A percentile compares a stretch with the other conserved stretches of the same genome.
These are phyloP conservation scores for Kokia cookei DNA, from an alignment of 441 rosid species.

Conservation along the genomic window DNA sequence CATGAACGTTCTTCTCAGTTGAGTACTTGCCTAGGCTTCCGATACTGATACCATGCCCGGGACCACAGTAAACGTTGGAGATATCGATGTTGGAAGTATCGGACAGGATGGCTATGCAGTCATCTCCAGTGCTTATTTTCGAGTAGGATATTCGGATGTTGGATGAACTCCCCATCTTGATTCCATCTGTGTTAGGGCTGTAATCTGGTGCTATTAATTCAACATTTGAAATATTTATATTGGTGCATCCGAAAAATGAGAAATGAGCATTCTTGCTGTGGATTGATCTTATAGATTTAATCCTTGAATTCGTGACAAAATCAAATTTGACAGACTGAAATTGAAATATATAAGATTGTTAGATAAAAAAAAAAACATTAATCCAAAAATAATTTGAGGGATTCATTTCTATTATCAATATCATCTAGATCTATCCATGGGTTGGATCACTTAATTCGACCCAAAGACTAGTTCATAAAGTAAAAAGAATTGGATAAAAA, in stretches of 20 bases:
- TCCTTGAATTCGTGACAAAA: slow-evolving; percentile 23
- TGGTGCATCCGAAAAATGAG: slow-evolving; percentile 28
- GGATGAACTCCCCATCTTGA: slow-evolving; percentile 33
- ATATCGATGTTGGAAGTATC: slow-evolving; percentile 17
- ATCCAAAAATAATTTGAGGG: not conserved
- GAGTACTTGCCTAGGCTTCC: slow-evolving; percentile 49
- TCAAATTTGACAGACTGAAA: not conserved
- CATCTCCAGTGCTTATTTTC: slow-evolving; percentile 41
- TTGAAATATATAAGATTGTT: not conserved
- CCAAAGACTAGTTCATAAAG: too few relatives aligned
- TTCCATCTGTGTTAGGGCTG: slow-evolving; percentile 58
- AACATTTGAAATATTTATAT: slow-evolving; percentile 1
- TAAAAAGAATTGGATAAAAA: too few relatives aligned
- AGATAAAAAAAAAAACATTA: not conserved
- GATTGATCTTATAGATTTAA: slow-evolving; percentile 20
- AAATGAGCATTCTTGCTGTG: slow-evolving; percentile 50
- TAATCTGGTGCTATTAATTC: slow-evolving; percentile 23
- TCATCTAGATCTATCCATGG: accelerated
- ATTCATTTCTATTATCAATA: not conserved
- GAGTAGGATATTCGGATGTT: slow-evolving; percentile 24
- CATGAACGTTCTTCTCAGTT: slow-evolving; percentile 32
- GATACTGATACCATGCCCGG: slow-evolving; percentile 50
- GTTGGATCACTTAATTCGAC: accelerated
- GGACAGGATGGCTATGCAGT: slow-evolving; percentile 32
- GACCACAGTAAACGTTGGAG: slow-evolving; percentile 29